These are phyloP conservation scores for Zoysia pacifica DNA, from an alignment of 176 grass and related monocot genomes.

Conservation along the genomic window DNA sequence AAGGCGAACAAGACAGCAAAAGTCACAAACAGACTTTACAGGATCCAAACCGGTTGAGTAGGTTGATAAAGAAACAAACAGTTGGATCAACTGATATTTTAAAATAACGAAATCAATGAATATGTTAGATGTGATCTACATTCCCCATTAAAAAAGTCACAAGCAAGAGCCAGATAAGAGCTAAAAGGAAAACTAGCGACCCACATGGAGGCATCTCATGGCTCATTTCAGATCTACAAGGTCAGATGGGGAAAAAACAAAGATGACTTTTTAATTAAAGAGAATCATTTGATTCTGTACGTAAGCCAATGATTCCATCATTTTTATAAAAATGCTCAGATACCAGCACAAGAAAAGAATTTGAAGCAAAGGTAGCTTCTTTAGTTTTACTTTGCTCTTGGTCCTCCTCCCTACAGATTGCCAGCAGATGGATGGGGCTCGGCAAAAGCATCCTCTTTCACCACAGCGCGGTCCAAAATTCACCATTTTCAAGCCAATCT, in stretches of 20 bases:
- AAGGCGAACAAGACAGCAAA: slow-evolving; percentile 35
- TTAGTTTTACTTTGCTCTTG: slow-evolving; percentile 38
- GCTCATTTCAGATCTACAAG: slow-evolving; percentile 51
- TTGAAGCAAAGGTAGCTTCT: slow-evolving; percentile 48
- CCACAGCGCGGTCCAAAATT: slow-evolving; percentile 14
- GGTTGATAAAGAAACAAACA: slow-evolving; percentile 38
- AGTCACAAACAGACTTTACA: slow-evolving; percentile 45
- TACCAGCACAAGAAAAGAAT: slow-evolving; percentile 49
- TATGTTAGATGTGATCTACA: slow-evolving; percentile 55
- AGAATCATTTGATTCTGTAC: slow-evolving; percentile 51
- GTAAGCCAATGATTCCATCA: slow-evolving; percentile 41
- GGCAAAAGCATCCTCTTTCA: slow-evolving; percentile 24
- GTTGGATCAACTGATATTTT: slow-evolving; percentile 36
- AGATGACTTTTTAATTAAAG: slow-evolving; percentile 35
- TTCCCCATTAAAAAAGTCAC: slow-evolving; percentile 43
- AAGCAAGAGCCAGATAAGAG: slow-evolving; percentile 42
- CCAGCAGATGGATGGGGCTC: slow-evolving; percentile 39
- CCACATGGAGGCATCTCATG: slow-evolving; percentile 50
- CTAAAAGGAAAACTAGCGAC: slow-evolving; percentile 20
- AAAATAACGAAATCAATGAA: slow-evolving; percentile 44
- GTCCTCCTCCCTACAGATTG: slow-evolving; percentile 36
- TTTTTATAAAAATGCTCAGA: slow-evolving; percentile 41
- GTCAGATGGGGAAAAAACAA: slow-evolving; percentile 55
- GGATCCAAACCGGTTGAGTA: slow-evolving; percentile 32
- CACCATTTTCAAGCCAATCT: neutral